phyloP scores from a whole-genome alignment of 345 rosid species.

The Clausena lansium region DNA sequence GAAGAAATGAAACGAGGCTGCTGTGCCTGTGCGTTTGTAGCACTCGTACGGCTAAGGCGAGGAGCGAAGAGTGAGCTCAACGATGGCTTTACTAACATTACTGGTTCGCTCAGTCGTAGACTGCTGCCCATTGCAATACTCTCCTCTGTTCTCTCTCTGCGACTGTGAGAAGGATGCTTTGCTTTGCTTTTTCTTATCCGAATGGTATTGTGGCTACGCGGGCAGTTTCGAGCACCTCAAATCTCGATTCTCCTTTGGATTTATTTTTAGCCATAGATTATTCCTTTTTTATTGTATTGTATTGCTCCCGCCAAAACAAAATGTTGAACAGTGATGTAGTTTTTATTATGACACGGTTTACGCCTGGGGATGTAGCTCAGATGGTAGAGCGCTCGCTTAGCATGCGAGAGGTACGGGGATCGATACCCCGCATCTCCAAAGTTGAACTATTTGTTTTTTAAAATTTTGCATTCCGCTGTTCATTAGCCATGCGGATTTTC shows the following conservation, averaged over 20 bases:
- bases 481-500: no score
- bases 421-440: constrained; percentile 21
- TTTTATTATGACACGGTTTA: no score
- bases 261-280: no score
- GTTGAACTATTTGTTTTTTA: no score
- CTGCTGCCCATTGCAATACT: constrained; percentile 35
- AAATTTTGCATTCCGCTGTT: no score
- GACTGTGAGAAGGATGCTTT: no score
- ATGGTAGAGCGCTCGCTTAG: constrained; percentile 57
- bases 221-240: constrained; percentile 16
- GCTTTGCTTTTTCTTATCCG: constrained; percentile 31
- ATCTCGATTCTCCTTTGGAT: neutral
- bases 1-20: constrained; percentile 32
- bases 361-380: constrained; percentile 40
- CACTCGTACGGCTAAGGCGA: constrained; percentile 20
- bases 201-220: constrained; percentile 23
- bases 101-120: constrained; percentile 35
- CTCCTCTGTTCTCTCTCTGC: neutral
- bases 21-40: constrained; percentile 4
- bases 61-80: constrained; percentile 32
- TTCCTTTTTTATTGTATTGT: no score
- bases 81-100: constrained; percentile 32
- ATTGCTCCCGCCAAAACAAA: neutral
- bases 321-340: accelerated
- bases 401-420: constrained; percentile 45